A percentile compares a stretch with the other conserved stretches of the same genome.
phyloP scores from a whole-genome alignment of 2,329 filamentous ascomycete species.

The Clarireedia monteithiana region DNA sequence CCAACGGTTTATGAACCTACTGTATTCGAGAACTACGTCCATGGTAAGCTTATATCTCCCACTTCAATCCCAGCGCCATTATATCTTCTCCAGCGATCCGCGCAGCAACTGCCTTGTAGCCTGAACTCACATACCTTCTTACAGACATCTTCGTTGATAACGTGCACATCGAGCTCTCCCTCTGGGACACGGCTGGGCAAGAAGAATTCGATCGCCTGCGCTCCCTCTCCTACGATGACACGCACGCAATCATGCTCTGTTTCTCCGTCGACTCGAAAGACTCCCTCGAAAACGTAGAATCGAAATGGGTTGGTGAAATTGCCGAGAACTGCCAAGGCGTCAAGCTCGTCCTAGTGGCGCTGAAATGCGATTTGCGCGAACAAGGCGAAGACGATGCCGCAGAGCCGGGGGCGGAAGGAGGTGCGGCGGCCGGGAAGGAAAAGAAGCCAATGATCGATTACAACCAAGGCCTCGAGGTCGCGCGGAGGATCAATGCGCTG shows the following conservation, averaged over 20 bases:
- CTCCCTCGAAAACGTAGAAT: conserved; percentile 95
- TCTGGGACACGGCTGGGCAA: conserved; percentile 98
- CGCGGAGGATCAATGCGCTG: conserved; percentile 82
- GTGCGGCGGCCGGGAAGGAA: conserved; percentile 40
- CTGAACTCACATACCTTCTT: not conserved
- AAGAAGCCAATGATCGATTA: conserved; percentile 77
- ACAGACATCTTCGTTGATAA: conserved; percentile 98
- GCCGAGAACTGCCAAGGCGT: conserved; percentile 95
- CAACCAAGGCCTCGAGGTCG: conserved; percentile 84
- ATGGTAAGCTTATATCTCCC: conserved; percentile 55
- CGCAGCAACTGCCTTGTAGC: not conserved
- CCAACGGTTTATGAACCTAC: conserved; percentile 97
- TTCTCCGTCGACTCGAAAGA: conserved; percentile 96
- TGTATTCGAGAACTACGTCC: conserved; percentile 98
- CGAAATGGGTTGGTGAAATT: conserved; percentile 97
- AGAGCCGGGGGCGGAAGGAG: conserved; percentile 30
- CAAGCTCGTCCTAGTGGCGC: conserved; percentile 86
- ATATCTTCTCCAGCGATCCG: not conserved
- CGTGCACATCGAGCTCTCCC: conserved; percentile 90
- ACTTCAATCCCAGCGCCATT: not conserved
- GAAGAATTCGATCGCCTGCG: conserved; percentile 97
- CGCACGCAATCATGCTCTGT: conserved; percentile 97
- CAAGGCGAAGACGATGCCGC: conserved; percentile 55
- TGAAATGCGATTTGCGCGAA: conserved; percentile 95
- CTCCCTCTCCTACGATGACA: conserved; percentile 93